These are phyloP conservation scores for Picochlorum sp. DNA, from an alignment of 139 green algal genomes.

Conservation along the genomic window DNA sequence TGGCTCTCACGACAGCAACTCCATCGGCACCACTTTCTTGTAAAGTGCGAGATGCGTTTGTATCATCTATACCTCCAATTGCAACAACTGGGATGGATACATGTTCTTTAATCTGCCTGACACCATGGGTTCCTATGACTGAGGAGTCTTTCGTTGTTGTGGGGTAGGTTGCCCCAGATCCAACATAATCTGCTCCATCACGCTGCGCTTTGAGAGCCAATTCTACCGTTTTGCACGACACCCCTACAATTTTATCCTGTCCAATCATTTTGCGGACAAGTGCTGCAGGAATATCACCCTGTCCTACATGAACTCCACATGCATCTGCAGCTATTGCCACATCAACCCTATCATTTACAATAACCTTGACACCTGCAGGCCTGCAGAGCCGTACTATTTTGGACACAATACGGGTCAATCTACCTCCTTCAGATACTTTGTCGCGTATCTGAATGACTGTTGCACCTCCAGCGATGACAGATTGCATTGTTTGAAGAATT, in stretches of 20 bases:
- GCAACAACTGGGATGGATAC: constrained; percentile 71
- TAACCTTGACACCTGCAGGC: constrained; percentile 53
- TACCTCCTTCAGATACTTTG: constrained; percentile 64
- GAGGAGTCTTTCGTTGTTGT: constrained; percentile 73
- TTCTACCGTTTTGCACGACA: constrained; percentile 68
- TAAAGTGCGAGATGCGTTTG: constrained; percentile 45
- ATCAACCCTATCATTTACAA: constrained; percentile 93
- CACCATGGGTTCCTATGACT: constrained; percentile 60
- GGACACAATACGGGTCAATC: constrained; percentile 34
- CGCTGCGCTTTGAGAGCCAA: constrained; percentile 42
- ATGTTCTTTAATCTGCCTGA: constrained; percentile 46
- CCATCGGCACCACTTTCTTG: constrained; percentile 40
- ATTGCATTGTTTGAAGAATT: constrained; percentile 48
- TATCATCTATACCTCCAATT: constrained; percentile 72
- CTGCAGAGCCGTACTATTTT: constrained; percentile 43
- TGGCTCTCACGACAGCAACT: constrained; percentile 66
- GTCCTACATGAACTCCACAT: constrained; percentile 79
- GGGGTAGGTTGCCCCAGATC: constrained; percentile 62
- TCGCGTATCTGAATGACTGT: constrained; percentile 81
- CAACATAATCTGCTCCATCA: constrained; percentile 86
- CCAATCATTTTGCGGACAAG: constrained; percentile 56
- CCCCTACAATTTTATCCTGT: constrained; percentile 65
- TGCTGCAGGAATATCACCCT: constrained; percentile 66
- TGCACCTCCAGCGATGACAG: constrained; percentile 62
- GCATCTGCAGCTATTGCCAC: constrained; percentile 76